A percentile compares a stretch with the other conserved stretches of the same genome.
These are phyloP conservation scores for Dunaliella salina DNA, from an alignment of 163 green algal genomes.

Conservation along the genomic window DNA sequence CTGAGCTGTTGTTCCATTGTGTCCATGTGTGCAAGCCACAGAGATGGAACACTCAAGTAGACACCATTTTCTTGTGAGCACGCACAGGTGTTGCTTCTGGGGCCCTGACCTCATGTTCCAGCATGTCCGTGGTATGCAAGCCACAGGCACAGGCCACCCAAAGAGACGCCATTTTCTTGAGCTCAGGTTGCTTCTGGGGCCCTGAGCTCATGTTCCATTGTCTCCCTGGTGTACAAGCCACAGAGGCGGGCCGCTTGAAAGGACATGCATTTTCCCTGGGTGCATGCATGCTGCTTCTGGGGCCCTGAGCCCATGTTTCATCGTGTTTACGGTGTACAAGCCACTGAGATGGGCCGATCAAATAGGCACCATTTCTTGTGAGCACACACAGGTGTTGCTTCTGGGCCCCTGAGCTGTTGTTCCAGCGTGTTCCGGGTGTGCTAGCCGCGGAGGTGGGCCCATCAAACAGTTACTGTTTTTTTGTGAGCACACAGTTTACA, in stretches of 20 bases:
- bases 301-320: slow-evolving; percentile 61
- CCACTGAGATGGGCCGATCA: slow-evolving; percentile 18
- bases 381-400: slow-evolving; percentile 48
- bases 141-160: slow-evolving; percentile 64
- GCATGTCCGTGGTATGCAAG: slow-evolving; percentile 50
- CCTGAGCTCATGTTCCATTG: slow-evolving; percentile 60
- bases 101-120: slow-evolving; percentile 63
- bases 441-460: slow-evolving; percentile 60
- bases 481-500: background rate
- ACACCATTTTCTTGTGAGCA: no score
- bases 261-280: background rate
- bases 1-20: slow-evolving; percentile 60
- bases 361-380: no score
- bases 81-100: slow-evolving; percentile 60
- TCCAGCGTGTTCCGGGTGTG: slow-evolving; percentile 57
- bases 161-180: slow-evolving; percentile 33
- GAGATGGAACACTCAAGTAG: slow-evolving; percentile 66
- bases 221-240: slow-evolving; percentile 55
- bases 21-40: slow-evolving; percentile 57
- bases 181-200: slow-evolving; percentile 66
- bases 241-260: slow-evolving; percentile 46
- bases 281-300: slow-evolving; percentile 60
- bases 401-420: slow-evolving; percentile 68
- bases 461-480: slow-evolving; percentile 42
- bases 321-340: no score